Base-by-base conservation (phyloP, 2,329 filamentous ascomycete genomes). In the Colletotrichum spaethianum region DNA sequence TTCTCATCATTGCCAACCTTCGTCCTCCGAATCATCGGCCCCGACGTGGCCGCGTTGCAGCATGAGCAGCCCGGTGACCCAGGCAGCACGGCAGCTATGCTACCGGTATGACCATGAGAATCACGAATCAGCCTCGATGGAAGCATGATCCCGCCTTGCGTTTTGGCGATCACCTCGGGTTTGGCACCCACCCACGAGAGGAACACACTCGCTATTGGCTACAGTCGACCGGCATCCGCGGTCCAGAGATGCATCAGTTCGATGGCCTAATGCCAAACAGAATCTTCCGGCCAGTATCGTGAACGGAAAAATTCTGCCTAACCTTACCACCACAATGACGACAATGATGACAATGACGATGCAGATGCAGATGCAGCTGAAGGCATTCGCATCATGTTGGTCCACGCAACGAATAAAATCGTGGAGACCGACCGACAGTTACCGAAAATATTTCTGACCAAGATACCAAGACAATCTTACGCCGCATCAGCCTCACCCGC, bases 51-150 rank as follows among this genome's bases (percentile, higher is more conserved):
- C 50, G 18, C 52, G 52, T 46, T 38, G 57, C 69, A 69, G 40
- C 26, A 38, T 20, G 26, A 36, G 52, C 31, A 56, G 38, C 48
- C 52, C 20, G 23, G 52, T 52, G 57, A 68, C 57, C 57, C 9
- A 36, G 42, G 33, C 50, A 38, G 57, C 57, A 50, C 26, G 52
- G 26, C 42, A 38, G 26, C 57, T 50, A 71, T 31, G 64, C 55
- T 42, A 63, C 64, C 38, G 44, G 40, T n/a, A 63, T 38, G 26
- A 23, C 44, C 23, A 36, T 33, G 20, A 44, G 36, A n/a, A 52
- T 68, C 36, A 63, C 52, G 63, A 57, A 44, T 63, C 36, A 62
- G 57, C 64, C 56, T 71, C 57, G 33, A 46, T 53, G 57, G 50
- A 63, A 52, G 42, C 57, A 31, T 62, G 63, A 36, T 36, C 50